Base-by-base conservation (phyloP, 768 basidiomycete genomes). In the Xerocomellus amylosporus region DNA sequence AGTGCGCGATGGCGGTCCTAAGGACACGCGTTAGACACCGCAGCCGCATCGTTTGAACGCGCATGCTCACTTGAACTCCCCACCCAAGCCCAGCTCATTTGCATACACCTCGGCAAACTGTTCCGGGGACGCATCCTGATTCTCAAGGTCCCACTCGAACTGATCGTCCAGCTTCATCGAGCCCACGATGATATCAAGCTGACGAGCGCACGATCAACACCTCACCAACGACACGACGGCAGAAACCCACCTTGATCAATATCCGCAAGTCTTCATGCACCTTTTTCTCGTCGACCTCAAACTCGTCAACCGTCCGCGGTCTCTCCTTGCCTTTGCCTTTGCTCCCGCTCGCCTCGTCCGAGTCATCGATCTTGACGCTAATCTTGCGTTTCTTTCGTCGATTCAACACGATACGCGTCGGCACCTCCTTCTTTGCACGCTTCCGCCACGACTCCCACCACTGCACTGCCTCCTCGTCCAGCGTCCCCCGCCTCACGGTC, bases 141-240 rank as follows among this genome's bases (percentile, higher is more conserved):
- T 93, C 61, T 87, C 87, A 36, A 98, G 72, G 69, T 99, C 96
- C 97, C 97, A 99, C 68, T 98, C 97, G 65, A 98, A 96, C 65
- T 94, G 90, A 71, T 99, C 97, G 52, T 93, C 90, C 22, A 99
- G 80, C 70, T 95, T 94, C 75, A 94, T 84, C 8, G 87, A 85
- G 22, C 93, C 96, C 51, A 95, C 87, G 51, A 93, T 91, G 72
- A 98, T 93, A 72, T 98, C 96, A 58, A 99, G 82, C 94, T 98
- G n/a, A n/a, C n/a, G n/a, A 53, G 37, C 12, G 31, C 7, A 26
- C n/a, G 17, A 30, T 67, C 43, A 64, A 43, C 33, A 47, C 19
- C 6, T 17, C n/a, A 19, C n/a, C 53, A 24, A 28, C 20, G 37
- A 26, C 17, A 14, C n/a, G 17, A 13, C 5, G 38, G 42, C 5